Base-by-base conservation (phyloP, 495 filamentous ascomycete species). In the Paragyromitra xinjiangensis region DNA sequence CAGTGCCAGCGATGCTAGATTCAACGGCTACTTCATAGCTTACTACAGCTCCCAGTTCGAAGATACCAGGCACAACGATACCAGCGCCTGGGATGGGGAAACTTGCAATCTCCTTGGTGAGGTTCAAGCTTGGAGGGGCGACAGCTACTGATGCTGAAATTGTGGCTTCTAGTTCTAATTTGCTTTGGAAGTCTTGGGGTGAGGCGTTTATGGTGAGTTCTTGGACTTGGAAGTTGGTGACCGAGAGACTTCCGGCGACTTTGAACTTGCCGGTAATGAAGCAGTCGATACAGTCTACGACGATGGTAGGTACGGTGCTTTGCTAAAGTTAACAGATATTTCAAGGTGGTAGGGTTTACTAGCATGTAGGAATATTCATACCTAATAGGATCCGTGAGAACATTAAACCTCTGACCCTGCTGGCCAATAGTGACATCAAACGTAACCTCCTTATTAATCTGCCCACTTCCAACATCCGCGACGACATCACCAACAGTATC, bases 251-350 rank as follows among this genome's bases (percentile, higher is more conserved):
- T 29, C 84, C 84, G 1, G 40, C 50, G 14, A 85, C 55, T 63
- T 81, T 64, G 42, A 84, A 80, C 29, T 73, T 80, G 8, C 84
- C 84, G 0, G 48, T 66, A 1, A 85, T 70, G 58, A 77, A 85
- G 55, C 84, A 85, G 34, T 84, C 78, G 50, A 73, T 64, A 29
- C 84, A 85, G 39, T 82, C 82, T 5, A 85, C 26, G 2, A 63
- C 66, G 11, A 85, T 51, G 6, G 72, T 50, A 42, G 81, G 78
- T 16, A 39, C 59, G 5, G 42, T 29, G 16, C 39, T 73, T 34
- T 45, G 3, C 42, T 44, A 16, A 14, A 19, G 19, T 64, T 61
- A 71, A 55, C 11, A 63, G 40, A 6, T 1, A 1, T 14, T 6
- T 37, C 6, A 8, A 19, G n/a, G 48, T 26, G 0, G 19, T 22